Evolutionary conservation across 352 stramenopile species (phyloP).

Genomic region (Globisporangium takayamanum): DNA sequence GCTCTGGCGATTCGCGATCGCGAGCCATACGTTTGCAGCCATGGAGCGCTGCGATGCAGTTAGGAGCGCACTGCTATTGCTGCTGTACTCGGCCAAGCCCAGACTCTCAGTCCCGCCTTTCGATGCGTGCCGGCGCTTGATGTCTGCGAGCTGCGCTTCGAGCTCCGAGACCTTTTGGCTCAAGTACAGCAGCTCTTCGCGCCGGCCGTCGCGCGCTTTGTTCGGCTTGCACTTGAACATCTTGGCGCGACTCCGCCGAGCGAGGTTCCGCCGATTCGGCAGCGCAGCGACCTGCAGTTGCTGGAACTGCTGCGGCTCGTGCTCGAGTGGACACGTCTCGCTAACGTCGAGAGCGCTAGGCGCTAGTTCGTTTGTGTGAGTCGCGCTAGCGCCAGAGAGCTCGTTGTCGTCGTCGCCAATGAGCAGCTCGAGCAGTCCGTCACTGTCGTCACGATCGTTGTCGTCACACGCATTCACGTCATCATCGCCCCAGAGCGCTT

Average conservation of each 20-base stretch:
- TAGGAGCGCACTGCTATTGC: not conserved
- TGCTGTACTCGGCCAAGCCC: not conserved
- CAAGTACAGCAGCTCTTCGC: slow-evolving; percentile 38
- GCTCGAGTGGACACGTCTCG: too few species aligned
- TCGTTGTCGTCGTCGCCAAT: not conserved
- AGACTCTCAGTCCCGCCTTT: not conserved
- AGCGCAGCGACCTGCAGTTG: slow-evolving; percentile 7
- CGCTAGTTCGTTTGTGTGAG: too few species aligned
- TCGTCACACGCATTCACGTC: not conserved
- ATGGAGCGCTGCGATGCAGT: not conserved
- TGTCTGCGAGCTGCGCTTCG: slow-evolving; percentile 24
- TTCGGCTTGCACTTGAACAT: slow-evolving; percentile 32
- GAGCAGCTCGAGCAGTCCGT: not conserved
- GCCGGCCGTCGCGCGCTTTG: slow-evolving; percentile 25
- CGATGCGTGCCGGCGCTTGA: slow-evolving; percentile 16
- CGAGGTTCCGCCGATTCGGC: slow-evolving; percentile 6
- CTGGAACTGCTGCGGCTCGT: not conserved
- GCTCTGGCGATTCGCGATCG: slow-evolving; percentile 33
- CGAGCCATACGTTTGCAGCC: slow-evolving; percentile 23
- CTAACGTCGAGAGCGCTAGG: too few species aligned
- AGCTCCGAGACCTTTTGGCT: slow-evolving; percentile 35
- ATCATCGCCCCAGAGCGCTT: slow-evolving; percentile 12
- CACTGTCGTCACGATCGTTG: not conserved
- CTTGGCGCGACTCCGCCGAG: slow-evolving; percentile 14
- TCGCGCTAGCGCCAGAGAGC: not conserved